Conservation (phyloP, 371 early-diverging fungal species). For the Actinomucor elegans region DNA sequence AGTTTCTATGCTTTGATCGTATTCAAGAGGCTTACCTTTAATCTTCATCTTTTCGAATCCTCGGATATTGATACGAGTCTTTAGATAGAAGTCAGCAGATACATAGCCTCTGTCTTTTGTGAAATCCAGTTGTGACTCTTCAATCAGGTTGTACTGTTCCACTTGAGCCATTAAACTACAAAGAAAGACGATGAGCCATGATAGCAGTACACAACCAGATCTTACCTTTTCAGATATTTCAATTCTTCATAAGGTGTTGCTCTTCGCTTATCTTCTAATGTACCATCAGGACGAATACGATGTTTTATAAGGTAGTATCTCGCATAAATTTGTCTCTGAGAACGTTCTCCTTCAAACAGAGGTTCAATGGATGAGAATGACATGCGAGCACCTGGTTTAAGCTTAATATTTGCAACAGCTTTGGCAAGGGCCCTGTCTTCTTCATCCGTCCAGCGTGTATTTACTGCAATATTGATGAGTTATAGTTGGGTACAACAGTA, state of each 20-base stretch:
- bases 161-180: conserved; percentile 15
- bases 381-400: neutral
- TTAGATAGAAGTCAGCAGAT: conserved; percentile 15
- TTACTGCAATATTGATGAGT: too few relatives aligned
- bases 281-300: conserved; percentile 14
- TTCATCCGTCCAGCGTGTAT: conserved; percentile 9
- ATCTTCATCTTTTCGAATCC: conserved; percentile 20
- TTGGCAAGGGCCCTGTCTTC: conserved; percentile 7
- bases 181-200: neutral
- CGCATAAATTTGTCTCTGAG: conserved; percentile 4
- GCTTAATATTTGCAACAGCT: neutral
- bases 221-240: conserved; percentile 13
- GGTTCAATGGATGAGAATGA: neutral
- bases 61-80: conserved; percentile 4
- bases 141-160: neutral
- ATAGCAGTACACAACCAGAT: neutral
- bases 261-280: neutral
- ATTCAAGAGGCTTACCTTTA: conserved; percentile 19
- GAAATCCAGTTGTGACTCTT: conserved; percentile 25
- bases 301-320: conserved; percentile 8
- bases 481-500: too few relatives aligned
- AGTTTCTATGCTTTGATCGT: too few relatives aligned
- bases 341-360: neutral
- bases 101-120: conserved; percentile 9
- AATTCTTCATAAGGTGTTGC: conserved; percentile 11